Evolutionary conservation across 176 grass and related monocot genomes (phyloP).

Genomic region (Luzula sylvatica): DNA sequence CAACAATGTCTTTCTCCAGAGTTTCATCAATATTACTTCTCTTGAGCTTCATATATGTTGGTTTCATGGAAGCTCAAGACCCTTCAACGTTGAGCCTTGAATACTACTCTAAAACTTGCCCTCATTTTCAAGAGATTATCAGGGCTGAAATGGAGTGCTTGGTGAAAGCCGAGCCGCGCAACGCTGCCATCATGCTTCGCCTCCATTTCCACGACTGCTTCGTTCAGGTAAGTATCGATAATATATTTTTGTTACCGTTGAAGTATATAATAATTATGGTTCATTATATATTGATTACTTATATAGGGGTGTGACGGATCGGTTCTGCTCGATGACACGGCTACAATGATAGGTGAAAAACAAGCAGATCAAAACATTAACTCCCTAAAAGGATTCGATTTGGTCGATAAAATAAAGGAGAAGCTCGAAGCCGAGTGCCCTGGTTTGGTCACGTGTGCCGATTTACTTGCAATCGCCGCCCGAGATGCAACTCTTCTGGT

Average conservation of each 20-base stretch:
- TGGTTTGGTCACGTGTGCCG: conserved; percentile 74
- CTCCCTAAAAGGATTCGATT: conserved; percentile 85
- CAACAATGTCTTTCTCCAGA: conserved; percentile 17
- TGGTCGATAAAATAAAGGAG: conserved; percentile 80
- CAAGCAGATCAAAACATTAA: conserved; percentile 67
- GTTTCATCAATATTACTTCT: conserved; percentile 19
- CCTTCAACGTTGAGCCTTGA: conserved; percentile 56
- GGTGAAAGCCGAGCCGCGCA: conserved; percentile 47
- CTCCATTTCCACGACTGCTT: conserved; percentile 97
- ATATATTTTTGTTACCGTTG: too few species aligned
- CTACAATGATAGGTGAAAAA: conserved; percentile 61
- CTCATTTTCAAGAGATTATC: conserved; percentile 47
- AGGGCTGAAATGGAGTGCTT: conserved; percentile 72
- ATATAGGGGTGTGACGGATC: conserved; percentile 88
- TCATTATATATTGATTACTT: neutral
- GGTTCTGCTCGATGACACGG: conserved; percentile 81
- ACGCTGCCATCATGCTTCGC: conserved; percentile 67
- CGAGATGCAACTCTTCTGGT: conserved; percentile 74
- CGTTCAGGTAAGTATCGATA: conserved; percentile 45
- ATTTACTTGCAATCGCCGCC: conserved; percentile 80
- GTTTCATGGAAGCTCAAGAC: conserved; percentile 34
- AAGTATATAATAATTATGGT: too few species aligned
- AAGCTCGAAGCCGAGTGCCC: conserved; percentile 88
- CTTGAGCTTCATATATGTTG: conserved; percentile 17
- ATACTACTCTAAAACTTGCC: conserved; percentile 84